Percentiles rank a stretch among this genome's conserved stretches.
These are phyloP conservation scores for Colletotrichum sublineola DNA, from an alignment of 2,329 filamentous ascomycete genomes.

Conservation along the genomic window DNA sequence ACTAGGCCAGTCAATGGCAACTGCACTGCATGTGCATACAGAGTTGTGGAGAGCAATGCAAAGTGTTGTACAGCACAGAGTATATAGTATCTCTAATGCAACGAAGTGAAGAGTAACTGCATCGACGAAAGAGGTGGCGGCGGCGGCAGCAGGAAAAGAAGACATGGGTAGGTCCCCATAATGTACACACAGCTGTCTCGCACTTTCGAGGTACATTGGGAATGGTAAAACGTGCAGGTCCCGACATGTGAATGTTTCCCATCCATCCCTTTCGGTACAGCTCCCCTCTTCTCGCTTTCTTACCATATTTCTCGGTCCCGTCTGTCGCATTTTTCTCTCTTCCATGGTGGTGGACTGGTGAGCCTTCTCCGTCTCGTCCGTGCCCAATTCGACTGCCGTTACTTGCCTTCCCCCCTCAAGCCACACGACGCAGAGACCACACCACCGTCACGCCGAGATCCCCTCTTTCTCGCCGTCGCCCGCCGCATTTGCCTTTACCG, in stretches of 20 bases:
- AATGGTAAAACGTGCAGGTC: slow-evolving; percentile 1
- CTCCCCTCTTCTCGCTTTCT: slow-evolving; percentile 9
- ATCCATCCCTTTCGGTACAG: background rate
- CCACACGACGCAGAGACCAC: slow-evolving; percentile 34
- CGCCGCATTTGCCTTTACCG: slow-evolving; percentile 35
- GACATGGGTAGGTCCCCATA: slow-evolving; percentile 14
- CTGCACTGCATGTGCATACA: slow-evolving; percentile 11
- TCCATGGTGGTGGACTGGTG: background rate
- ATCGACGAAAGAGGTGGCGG: background rate
- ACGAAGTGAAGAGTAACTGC: background rate
- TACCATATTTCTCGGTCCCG: background rate
- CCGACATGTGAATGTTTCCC: slow-evolving; percentile 39
- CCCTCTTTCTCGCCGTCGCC: slow-evolving; percentile 28
- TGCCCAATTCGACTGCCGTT: background rate
- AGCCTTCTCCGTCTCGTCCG: background rate
- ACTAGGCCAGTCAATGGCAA: slow-evolving; percentile 2
- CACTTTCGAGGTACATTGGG: background rate
- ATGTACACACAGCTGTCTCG: background rate
- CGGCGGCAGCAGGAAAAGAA: background rate
- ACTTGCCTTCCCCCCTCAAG: slow-evolving; percentile 8
- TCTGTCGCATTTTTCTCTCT: background rate
- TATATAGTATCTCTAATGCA: background rate
- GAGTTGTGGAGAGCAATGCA: slow-evolving; percentile 12
- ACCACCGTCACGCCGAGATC: slow-evolving; percentile 32
- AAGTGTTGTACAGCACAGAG: background rate